Evolutionary conservation across 306 rosid genomes (phyloP), one percentile per base, ranked within the genome.

Genomic region (Medicago lupulina): DNA sequence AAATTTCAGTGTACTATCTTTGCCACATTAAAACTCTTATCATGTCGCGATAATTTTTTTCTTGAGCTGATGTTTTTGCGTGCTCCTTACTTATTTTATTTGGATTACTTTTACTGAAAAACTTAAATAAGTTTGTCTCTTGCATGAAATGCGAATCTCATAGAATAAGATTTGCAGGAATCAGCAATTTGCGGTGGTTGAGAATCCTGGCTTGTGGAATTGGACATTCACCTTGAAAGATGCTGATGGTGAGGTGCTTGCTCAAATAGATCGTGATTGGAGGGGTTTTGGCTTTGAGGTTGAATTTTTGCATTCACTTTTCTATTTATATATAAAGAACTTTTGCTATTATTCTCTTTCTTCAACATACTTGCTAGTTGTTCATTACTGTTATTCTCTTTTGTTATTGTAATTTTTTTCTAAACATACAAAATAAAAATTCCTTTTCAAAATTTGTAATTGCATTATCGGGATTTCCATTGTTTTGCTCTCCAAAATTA

Each of bases 221-320:
- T 95, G 98, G 98, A 95, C 98, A 61, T 95, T 95, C 79, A 92
- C 93, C 80, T 79, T 95, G 81, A 95, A 90, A 85, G 97, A 87
- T 78, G 78, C 81, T 59, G 83, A 92, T 73, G 96, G 93, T 34
- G 82, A 88, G 47, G 97, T 95, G 76, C 85, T 95, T 70, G 98
- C 93, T 67, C 84, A 95, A 87, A 82, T 95, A 60, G 95, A 95
- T 80, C 97, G 98, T 83, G 95, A 92, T 78, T 95, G 97, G 97
- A 88, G 98, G 83, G 97, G 98, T 25, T 95, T 95, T 68, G 97
- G 98, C 85, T 89, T 95, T 85, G 98, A 95, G 98, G 98, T 95
- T 38, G 59, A 83, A 77, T 82, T 65, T 23, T 75, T 72, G 23
- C 82, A 54, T 57, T 77, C 77, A 15, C 53, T 28, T 60, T 38